Base-by-base conservation (phyloP, 495 filamentous ascomycete genomes). In the Trichocladium uniseriatum region DNA sequence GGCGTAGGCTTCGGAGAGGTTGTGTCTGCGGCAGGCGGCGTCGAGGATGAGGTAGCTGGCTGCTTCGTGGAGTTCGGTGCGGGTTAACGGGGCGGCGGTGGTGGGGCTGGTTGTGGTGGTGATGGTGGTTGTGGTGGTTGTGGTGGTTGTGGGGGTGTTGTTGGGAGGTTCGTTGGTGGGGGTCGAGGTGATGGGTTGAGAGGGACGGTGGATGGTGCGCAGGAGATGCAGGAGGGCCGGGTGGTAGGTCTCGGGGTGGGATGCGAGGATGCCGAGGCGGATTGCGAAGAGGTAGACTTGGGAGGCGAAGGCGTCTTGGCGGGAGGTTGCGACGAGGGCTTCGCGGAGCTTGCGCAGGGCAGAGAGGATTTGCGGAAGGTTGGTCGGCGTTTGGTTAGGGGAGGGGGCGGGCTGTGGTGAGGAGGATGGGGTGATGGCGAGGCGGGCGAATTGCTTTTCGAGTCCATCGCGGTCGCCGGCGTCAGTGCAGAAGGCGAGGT, bases 341-440 rank as follows among this genome's bases (percentile, higher is more conserved):
- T 98, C 92, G 37, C 92, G 81, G 34, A 98, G 77, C 64, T 95
- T 97, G 47, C 92, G 82, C 66, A 97, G 86, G 29, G 89, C 85
- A 52, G 80, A 75, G 47, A 83, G 61, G 34, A 79, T 64, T 18
- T 67, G 65, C 6, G 31, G 54, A 62, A 38, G 46, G 40, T 54
- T 29, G 44, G 11, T 10, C 6, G 16, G 52, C n/a, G 29, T 9
- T 34, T 22, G 53, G 6, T 28, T n/a, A n/a, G n/a, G n/a, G n/a
- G n/a, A n/a, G 21, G 22, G 11, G 41, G 9, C 31, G 38, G 21
- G 56, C 52, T 20, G 27, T 41, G 24, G 38, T 20, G 29, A 24
- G 5, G 32, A 49, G 37, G n/a, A 18, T 38, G 28, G 51, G 40
- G 51, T 47, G 34, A 80, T 49, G 39, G 78, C 68, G 28, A 92